Conservation (phyloP, 306 rosid genomes). For the Castanopsis chinensis region DNA sequence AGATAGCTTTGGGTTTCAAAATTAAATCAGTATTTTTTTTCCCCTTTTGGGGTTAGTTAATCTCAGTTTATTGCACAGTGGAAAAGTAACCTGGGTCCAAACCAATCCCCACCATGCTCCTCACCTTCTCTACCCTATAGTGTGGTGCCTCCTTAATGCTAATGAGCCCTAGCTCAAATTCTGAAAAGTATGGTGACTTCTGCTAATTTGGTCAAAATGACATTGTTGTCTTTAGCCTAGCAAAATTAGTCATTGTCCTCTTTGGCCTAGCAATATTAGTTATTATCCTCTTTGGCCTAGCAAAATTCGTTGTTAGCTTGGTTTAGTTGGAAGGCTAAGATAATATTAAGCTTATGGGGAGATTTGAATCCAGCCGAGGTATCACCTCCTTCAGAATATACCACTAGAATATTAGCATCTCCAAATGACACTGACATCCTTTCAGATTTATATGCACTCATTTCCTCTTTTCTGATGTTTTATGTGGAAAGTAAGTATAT, state of each 20-base stretch:
- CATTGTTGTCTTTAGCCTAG: neutral
- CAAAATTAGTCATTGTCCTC: no score
- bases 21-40: neutral
- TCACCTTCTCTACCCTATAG: neutral
- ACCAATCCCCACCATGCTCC: neutral
- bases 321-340: neutral
- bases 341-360: neutral
- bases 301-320: neutral
- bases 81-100: neutral
- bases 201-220: neutral
- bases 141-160: neutral
- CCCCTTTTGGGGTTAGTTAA: neutral
- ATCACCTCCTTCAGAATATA: no score
- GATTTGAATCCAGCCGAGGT: neutral
- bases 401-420: neutral
- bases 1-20: neutral
- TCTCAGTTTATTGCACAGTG: neutral
- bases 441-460: neutral
- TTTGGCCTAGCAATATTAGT: no score
- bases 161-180: neutral
- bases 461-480: neutral
- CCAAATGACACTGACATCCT: neutral
- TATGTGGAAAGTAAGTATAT: neutral
- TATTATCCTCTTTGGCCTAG: neutral
- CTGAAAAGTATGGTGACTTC: neutral